phyloP scores from a whole-genome alignment of 164 flowering plant genomes.

The Saururus chinensis region DNA sequence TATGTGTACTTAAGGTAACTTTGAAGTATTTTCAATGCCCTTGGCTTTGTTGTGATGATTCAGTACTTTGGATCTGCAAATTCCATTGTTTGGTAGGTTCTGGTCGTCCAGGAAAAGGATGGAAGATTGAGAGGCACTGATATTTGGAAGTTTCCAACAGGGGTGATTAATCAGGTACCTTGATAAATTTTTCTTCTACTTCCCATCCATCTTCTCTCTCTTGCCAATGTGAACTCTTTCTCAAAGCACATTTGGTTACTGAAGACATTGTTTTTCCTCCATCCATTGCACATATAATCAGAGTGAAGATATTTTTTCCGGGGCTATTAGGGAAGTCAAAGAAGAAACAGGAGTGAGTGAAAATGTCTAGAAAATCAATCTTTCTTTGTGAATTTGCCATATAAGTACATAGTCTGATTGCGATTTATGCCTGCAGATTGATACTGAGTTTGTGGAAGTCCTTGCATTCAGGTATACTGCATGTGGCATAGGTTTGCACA shows the following conservation, averaged over 20 bases:
- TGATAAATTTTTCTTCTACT: background rate
- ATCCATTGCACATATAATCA: constrained; percentile 4
- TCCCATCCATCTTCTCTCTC: background rate
- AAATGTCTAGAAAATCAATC: background rate
- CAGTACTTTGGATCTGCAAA: constrained; percentile 4
- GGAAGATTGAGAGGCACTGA: constrained; percentile 27
- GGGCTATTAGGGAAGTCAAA: constrained; percentile 64
- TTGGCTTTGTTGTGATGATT: constrained; percentile 5
- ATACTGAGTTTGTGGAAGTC: constrained; percentile 64
- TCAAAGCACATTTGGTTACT: background rate
- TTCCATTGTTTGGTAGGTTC: constrained; percentile 17
- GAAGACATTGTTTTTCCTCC: background rate
- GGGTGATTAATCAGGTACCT: constrained; percentile 27
- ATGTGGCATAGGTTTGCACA: background rate
- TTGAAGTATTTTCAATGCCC: background rate
- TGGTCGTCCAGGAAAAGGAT: constrained; percentile 36
- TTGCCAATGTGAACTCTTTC: background rate
- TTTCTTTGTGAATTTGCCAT: background rate
- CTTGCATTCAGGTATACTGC: constrained; percentile 59
- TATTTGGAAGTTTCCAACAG: constrained; percentile 39
- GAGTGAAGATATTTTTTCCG: constrained; percentile 42
- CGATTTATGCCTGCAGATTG: constrained; percentile 36
- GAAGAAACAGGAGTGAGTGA: constrained; percentile 81
- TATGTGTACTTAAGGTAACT: too few relatives aligned
- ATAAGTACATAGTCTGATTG: background rate